Evolutionary conservation across 2,329 filamentous ascomycete genomes (phyloP).

Genomic region (Microcyclospora pomicola): DNA sequence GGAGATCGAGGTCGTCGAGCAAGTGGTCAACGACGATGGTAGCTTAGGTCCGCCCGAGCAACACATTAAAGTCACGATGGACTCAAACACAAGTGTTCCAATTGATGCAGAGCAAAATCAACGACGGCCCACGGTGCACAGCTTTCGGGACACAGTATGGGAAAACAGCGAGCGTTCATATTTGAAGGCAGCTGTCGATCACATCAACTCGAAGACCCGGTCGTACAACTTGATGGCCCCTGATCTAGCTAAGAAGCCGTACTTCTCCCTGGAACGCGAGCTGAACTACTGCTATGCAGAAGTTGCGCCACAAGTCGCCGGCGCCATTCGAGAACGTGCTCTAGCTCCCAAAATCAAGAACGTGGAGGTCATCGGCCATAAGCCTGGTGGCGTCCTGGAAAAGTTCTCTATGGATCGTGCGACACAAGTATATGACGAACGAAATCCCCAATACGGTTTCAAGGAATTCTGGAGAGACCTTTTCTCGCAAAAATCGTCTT

Average conservation of each 20-base stretch:
- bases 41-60: constrained; percentile 11
- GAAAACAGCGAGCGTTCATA: constrained; percentile 59
- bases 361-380: constrained; percentile 29
- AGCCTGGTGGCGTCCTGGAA: constrained; percentile 44
- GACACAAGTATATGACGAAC: constrained; percentile 58
- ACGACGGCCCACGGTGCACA: constrained; percentile 15
- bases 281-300: constrained; percentile 71
- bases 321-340: constrained; percentile 59
- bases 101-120: constrained; percentile 1
- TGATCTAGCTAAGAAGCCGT: constrained; percentile 81
- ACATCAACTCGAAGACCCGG: constrained; percentile 66
- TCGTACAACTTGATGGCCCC: constrained; percentile 95
- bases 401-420: constrained; percentile 41
- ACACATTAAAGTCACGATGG: constrained; percentile 9
- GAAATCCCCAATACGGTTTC: constrained; percentile 66
- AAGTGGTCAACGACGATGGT: constrained; percentile 17
- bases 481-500: constrained; percentile 30
- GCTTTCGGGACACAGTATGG: constrained; percentile 71
- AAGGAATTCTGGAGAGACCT: constrained; percentile 82
- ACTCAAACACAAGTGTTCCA: constrained; percentile 1
- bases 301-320: constrained; percentile 61
- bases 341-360: constrained; percentile 28
- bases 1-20: constrained; percentile 27
- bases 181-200: constrained; percentile 58
- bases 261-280: constrained; percentile 73